phyloP scores from a whole-genome alignment of 139 green algal species.

The Chlorella sp. region DNA sequence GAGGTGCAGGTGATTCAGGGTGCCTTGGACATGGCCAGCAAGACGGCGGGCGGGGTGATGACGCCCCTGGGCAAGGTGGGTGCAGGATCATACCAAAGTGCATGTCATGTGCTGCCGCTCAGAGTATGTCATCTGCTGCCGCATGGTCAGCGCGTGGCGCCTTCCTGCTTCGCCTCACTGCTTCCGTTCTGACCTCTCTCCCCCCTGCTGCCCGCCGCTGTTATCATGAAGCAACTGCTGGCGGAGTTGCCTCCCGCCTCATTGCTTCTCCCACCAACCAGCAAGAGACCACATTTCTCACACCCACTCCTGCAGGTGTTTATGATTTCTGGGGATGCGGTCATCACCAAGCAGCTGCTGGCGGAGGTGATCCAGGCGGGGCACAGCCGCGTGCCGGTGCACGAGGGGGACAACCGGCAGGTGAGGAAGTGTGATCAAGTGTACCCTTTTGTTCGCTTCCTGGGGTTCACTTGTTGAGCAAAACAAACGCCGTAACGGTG shows the following conservation, averaged over 20 bases:
- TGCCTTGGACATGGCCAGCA: slow-evolving; percentile 65
- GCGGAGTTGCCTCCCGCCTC: neutral
- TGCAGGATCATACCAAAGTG: neutral
- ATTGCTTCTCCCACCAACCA: neutral
- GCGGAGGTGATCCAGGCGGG: slow-evolving; percentile 11
- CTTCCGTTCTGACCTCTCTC: no score
- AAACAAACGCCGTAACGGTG: no score
- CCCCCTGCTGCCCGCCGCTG: no score
- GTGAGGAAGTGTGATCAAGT: no score
- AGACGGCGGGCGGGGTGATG: slow-evolving; percentile 65
- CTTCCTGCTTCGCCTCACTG: no score
- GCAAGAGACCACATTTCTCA: no score
- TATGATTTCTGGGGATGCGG: slow-evolving; percentile 72
- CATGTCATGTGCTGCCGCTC: no score
- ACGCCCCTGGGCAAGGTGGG: slow-evolving; percentile 66
- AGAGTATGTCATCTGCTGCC: neutral
- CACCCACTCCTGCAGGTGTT: slow-evolving; percentile 73
- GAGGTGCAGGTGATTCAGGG: slow-evolving; percentile 60
- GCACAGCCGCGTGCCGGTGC: slow-evolving; percentile 25
- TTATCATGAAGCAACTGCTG: neutral
- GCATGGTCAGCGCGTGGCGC: no score
- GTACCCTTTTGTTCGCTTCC: no score
- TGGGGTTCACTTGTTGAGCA: no score
- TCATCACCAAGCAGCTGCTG: slow-evolving; percentile 67
- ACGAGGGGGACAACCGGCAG: slow-evolving; percentile 24